Evolutionary conservation across 495 filamentous ascomycete species (phyloP).

Genomic region (Lepidopterella palustris): DNA sequence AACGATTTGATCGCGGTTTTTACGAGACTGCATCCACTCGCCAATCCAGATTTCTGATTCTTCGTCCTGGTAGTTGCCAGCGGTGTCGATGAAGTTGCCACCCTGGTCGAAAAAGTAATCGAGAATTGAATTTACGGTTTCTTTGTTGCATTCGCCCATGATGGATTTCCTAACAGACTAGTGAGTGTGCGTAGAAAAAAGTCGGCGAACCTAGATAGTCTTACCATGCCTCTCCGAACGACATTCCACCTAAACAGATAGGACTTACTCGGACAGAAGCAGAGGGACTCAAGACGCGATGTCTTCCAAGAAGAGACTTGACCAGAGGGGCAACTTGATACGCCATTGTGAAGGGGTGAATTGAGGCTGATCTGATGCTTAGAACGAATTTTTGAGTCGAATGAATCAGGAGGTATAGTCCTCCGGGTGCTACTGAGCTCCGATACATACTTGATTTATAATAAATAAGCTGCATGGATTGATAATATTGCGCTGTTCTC

Average conservation of each 20-base stretch:
- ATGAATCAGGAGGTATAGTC: too few relatives aligned
- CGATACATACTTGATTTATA: too few relatives aligned
- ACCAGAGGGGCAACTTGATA: too few relatives aligned
- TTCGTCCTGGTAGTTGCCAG: conserved; percentile 55
- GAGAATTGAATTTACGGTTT: conserved; percentile 53
- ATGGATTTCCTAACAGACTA: not conserved
- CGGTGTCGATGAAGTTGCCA: conserved; percentile 75
- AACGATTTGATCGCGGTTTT: conserved; percentile 56
- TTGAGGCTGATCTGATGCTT: too few relatives aligned
- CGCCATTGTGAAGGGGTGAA: too few relatives aligned
- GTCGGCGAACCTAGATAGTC: conserved; percentile 24
- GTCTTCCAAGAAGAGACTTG: conserved; percentile 15
- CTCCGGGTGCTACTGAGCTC: too few relatives aligned
- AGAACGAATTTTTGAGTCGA: too few relatives aligned
- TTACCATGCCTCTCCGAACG: conserved; percentile 50
- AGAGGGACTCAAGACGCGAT: conserved; percentile 45
- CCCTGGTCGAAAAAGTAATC: conserved; percentile 57
- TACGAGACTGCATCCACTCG: conserved; percentile 59
- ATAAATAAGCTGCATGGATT: too few relatives aligned
- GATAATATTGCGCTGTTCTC: too few relatives aligned
- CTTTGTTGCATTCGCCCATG: conserved; percentile 50
- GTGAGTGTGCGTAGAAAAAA: not conserved
- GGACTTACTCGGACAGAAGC: conserved; percentile 56
- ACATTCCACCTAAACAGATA: conserved; percentile 52
- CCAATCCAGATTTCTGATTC: conserved; percentile 69